Percentiles rank a stretch among this genome's conserved stretches.
These are phyloP conservation scores for Gnetum montanum DNA, from an alignment of 75 land plant species.

Conservation along the genomic window DNA sequence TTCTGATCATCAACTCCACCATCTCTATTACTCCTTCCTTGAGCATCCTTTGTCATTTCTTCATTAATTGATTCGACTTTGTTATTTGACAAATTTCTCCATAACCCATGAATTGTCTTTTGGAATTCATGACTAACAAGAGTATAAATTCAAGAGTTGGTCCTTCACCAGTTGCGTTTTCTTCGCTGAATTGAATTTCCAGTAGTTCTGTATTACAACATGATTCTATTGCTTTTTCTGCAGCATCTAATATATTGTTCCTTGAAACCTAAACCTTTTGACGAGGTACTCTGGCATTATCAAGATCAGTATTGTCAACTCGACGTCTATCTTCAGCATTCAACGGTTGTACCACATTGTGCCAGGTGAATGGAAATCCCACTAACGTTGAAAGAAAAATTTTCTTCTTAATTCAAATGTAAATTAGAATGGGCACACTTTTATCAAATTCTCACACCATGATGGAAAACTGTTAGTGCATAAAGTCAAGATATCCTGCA, in stretches of 20 bases:
- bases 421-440: slow-evolving; percentile 72
- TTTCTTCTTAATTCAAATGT: slow-evolving; percentile 74
- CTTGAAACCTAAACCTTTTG: slow-evolving; percentile 73
- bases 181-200: slow-evolving; percentile 78
- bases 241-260: slow-evolving; percentile 65
- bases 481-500: slow-evolving; percentile 58
- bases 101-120: slow-evolving; percentile 49
- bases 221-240: slow-evolving; percentile 66
- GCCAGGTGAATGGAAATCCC: slow-evolving; percentile 33
- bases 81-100: slow-evolving; percentile 24
- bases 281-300: slow-evolving; percentile 29
- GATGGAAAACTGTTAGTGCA: slow-evolving; percentile 59
- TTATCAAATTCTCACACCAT: slow-evolving; percentile 73
- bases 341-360: slow-evolving; percentile 20
- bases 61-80: not conserved
- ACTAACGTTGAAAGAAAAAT: slow-evolving; percentile 58
- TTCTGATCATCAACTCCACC: not conserved
- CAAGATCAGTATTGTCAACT: slow-evolving; percentile 29
- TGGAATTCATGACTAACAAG: slow-evolving; percentile 83
- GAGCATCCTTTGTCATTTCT: not conserved
- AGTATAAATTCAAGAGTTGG: slow-evolving; percentile 94
- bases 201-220: slow-evolving; percentile 39
- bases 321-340: slow-evolving; percentile 16
- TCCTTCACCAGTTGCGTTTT: slow-evolving; percentile 91
- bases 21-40: not conserved